Conservation (phyloP, 2,329 filamentous ascomycete genomes). For the Ophiostoma tasmaniense region DNA sequence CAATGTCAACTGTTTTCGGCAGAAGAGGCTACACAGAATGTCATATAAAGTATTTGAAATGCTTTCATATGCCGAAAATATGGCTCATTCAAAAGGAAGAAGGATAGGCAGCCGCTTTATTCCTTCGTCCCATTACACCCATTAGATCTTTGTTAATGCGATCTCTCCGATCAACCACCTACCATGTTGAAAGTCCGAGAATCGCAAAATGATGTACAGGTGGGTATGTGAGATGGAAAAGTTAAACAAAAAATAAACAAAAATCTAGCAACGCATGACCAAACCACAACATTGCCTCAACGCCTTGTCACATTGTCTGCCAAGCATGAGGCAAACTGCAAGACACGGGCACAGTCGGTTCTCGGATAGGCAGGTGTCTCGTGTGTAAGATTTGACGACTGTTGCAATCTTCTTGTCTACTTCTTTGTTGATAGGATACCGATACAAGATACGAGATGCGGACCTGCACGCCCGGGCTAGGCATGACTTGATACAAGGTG, state of each 20-base stretch:
- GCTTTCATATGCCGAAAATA: too few species aligned
- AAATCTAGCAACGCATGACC: neutral
- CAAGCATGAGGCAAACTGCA: neutral
- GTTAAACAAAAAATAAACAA: neutral
- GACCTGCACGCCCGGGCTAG: neutral
- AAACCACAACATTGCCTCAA: neutral
- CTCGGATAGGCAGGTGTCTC: constrained; percentile 2
- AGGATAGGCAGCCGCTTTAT: neutral
- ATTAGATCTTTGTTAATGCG: neutral
- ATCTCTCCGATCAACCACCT: neutral
- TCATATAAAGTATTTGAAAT: neutral
- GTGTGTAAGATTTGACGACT: neutral
- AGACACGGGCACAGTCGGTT: neutral
- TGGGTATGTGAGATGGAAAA: too few species aligned
- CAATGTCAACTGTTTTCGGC: neutral
- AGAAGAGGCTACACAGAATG: neutral
- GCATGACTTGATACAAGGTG: neutral
- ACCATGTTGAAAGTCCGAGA: neutral
- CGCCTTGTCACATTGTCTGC: neutral
- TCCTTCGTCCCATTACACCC: neutral
- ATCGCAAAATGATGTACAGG: neutral
- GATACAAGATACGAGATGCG: neutral
- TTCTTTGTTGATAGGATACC: too few species aligned
- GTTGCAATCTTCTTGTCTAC: too few species aligned
- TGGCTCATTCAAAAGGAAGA: too few species aligned